Conservation (phyloP, 2,329 filamentous ascomycete genomes). For the Penicillium sp. region DNA sequence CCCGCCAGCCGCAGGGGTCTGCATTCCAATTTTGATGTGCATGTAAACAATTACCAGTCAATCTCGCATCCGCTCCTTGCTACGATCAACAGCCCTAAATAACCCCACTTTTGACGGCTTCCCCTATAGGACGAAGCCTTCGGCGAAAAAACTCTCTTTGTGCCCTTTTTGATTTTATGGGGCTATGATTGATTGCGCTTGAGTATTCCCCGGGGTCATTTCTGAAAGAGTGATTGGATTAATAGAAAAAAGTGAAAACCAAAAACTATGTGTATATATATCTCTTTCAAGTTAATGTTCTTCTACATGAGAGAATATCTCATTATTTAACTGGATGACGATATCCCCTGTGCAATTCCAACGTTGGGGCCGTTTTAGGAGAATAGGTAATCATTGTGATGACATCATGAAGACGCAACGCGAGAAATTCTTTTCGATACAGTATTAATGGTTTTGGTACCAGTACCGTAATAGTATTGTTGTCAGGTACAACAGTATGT, state of each 20-base stretch:
- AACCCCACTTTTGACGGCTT: slow-evolving; percentile 17
- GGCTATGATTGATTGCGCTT: slow-evolving; percentile 5
- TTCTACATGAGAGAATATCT: background rate
- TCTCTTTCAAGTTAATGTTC: background rate
- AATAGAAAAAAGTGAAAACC: background rate
- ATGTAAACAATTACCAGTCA: slow-evolving; percentile 21
- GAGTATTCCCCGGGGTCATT: background rate
- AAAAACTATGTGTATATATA: background rate
- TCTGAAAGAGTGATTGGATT: background rate
- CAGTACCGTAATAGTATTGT: background rate
- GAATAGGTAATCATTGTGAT: background rate
- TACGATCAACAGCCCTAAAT: slow-evolving; percentile 24
- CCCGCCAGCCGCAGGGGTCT: background rate
- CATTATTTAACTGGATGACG: background rate
- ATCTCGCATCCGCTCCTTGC: slow-evolving; percentile 25
- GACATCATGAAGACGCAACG: slow-evolving; percentile 23
- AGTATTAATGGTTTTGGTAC: background rate
- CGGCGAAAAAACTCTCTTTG: slow-evolving; percentile 3
- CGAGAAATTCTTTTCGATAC: background rate
- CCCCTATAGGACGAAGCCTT: slow-evolving; percentile 8
- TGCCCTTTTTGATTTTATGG: slow-evolving; percentile 11
- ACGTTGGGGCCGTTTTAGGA: background rate
- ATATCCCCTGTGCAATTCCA: background rate
- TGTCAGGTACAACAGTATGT: background rate
- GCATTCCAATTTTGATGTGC: slow-evolving; percentile 9